Evolutionary conservation across 2,329 filamentous ascomycete genomes (phyloP).

Genomic region (Rhynchosporium agropyri): DNA sequence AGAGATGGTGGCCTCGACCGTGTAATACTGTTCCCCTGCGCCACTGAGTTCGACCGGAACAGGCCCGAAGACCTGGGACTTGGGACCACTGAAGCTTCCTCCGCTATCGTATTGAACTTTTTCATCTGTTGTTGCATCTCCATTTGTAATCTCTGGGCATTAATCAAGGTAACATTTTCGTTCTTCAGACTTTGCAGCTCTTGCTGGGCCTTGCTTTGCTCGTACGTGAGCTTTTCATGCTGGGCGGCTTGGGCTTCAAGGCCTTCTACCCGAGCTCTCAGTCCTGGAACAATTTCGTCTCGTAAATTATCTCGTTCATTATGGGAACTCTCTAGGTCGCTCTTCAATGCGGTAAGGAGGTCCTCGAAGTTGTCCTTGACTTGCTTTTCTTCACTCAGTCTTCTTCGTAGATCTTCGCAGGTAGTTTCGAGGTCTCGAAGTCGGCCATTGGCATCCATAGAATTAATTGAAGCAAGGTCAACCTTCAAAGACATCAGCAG

Average conservation of each 20-base stretch:
- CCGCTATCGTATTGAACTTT: conserved; percentile 62
- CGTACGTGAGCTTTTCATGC: conserved; percentile 73
- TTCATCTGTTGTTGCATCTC: conserved; percentile 49
- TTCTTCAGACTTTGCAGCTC: conserved; percentile 72
- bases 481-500: conserved; percentile 35
- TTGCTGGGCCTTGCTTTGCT: conserved; percentile 83
- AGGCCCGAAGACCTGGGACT: conserved; percentile 47
- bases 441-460: conserved; percentile 58
- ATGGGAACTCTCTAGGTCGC: conserved; percentile 77
- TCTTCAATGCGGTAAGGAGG: conserved; percentile 78
- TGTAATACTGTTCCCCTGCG: conserved; percentile 41
- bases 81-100: conserved; percentile 50
- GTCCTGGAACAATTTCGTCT: conserved; percentile 81
- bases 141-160: conserved; percentile 51
- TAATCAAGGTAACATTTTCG: conserved; percentile 60
- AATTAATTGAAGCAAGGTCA: conserved; percentile 56
- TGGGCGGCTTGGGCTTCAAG: conserved; percentile 75
- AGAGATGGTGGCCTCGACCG: conserved; percentile 47
- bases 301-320: conserved; percentile 91
- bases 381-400: conserved; percentile 80
- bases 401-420: conserved; percentile 80
- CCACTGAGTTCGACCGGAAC: conserved; percentile 68
- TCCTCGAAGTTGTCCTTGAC: conserved; percentile 95
- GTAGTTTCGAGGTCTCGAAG: conserved; percentile 77
- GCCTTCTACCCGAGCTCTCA: conserved; percentile 75